Evolutionary conservation across 2,329 filamentous ascomycete genomes (phyloP), one percentile per base, ranked within the genome.

Genomic region (Colletotrichum tofieldiae): DNA sequence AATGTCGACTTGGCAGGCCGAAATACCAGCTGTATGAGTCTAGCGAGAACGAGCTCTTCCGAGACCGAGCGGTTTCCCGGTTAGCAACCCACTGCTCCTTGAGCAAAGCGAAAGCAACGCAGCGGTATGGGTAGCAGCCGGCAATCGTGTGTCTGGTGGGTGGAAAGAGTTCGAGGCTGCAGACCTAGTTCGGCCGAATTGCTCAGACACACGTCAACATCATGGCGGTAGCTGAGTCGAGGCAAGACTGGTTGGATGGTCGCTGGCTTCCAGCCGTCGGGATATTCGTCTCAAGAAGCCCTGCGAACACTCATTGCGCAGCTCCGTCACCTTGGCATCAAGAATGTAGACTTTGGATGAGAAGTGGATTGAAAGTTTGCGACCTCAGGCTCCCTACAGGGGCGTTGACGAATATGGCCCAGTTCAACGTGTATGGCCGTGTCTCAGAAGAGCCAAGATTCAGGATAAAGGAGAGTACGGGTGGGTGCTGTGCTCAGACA

Each of bases 151-250:
- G 54, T n/a, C 8, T 41, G 35, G 43, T 43, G 41, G 32, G 45
- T 51, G 52, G 12, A 18, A n/a, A 39, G 12, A 68, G 65, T 43
- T 62, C 16, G 43, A 43, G 60, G 45, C 52, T 60, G 69, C 69
- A 55, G 23, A 23, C 23, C 39, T 72, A 60, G 58, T 64, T 69
- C 52, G 66, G 70, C 65, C 45, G 60, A 72, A 64, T 65, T 35
- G 54, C 45, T 70, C 69, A 63, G 52, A 59, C 45, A 45, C 47
- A 26, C 47, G 59, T 45, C 65, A 52, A 69, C 59, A 59, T 72
- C 70, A 65, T 65, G 47, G 70, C 45, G 70, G 59, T 65, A 39
- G 43, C 54, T 20, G 64, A 60, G 26, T 37, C 39, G 2, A 35
- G 37, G 56, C 59, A 47, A 51, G 52, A 37, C 47, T 64, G 29